Base-by-base conservation (phyloP, 805 yeast species). In the Hanseniaspora thailandica region DNA sequence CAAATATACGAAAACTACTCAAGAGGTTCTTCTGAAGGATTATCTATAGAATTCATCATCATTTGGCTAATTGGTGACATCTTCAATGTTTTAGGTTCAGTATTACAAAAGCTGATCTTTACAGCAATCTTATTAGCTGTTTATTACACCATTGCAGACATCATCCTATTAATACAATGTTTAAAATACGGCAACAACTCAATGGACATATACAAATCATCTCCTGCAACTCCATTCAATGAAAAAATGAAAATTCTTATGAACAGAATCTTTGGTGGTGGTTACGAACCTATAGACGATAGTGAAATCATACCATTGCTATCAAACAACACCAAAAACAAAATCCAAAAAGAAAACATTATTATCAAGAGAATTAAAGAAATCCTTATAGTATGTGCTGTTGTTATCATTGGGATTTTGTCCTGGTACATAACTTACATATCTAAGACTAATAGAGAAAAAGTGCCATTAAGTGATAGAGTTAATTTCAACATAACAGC, bases 41-140 rank as follows among this genome's bases (percentile, higher is more conserved):
- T 93, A 19, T 88, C 97, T 7, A 68, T 89, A 38, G 71, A 85
- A 57, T 93, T 93, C 67, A 86, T 93, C 20, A 76, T 87, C 7
- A 73, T 93, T 25, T 93, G 98, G 98, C 73, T 93, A 25, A 78
- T 84, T 1, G 98, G 97, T 45, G 98, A 93, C 67, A 78, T 90
- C 0, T 90, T 93, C 70, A 93, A 93, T 62, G 90, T 90, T 13
- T 66, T 90, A 25, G 98, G 98, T 8, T 89, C 96, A 1, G 72
- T 89, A 4, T 66, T 89, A 59, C 97, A 93, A 68, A 86, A 88
- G 12, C 88, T 90, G 1, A 72, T 93, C 57, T 95, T 96, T 23
- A 93, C 98, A 0, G 93, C 93, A 97, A 82, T 84, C 56, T 78
- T 89, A 5, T 74, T 93, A 55, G 97, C 97, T 1, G 76, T 90